These are phyloP conservation scores for Hirsutella minnesotensis DNA, from an alignment of 2,329 filamentous ascomycete genomes.

Conservation along the genomic window DNA sequence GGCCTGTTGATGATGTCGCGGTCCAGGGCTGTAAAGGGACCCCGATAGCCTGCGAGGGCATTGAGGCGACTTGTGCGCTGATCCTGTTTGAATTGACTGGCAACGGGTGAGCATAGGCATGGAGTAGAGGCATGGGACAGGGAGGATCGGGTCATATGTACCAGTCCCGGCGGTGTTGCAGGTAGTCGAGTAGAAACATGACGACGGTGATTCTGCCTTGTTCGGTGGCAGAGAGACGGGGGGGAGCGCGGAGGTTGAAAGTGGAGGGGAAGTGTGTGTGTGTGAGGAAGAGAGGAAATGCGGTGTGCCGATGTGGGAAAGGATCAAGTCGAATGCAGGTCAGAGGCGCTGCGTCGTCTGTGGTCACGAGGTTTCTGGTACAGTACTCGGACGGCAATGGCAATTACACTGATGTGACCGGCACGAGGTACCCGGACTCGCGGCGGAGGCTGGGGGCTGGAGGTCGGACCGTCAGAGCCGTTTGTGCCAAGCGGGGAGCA, in stretches of 20 bases:
- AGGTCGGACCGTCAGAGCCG: background rate
- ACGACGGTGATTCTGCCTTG: background rate
- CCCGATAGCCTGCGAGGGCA: conserved; percentile 53
- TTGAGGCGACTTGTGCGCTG: conserved; percentile 61
- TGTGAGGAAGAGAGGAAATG: background rate
- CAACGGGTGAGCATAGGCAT: background rate
- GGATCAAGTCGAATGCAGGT: conserved; percentile 1
- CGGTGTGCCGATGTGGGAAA: background rate
- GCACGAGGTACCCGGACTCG: background rate
- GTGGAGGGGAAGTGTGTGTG: background rate
- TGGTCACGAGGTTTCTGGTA: conserved; percentile 9
- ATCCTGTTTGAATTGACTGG: conserved; percentile 66
- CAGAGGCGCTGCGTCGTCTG: background rate
- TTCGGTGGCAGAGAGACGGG: background rate
- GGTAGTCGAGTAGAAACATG: conserved; percentile 42
- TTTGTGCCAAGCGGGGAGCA: background rate
- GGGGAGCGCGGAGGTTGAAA: background rate
- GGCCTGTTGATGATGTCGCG: conserved; percentile 56
- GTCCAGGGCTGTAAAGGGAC: conserved; percentile 52
- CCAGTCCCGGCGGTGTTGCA: conserved; percentile 63
- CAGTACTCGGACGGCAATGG: too few relatives aligned
- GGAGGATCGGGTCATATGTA: conserved; percentile 17
- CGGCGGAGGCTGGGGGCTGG: too few relatives aligned
- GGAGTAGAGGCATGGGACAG: background rate
- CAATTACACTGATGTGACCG: too few relatives aligned